These are phyloP conservation scores for Candida dajiaensis DNA, from an alignment of 805 yeast genomes.

Conservation along the genomic window DNA sequence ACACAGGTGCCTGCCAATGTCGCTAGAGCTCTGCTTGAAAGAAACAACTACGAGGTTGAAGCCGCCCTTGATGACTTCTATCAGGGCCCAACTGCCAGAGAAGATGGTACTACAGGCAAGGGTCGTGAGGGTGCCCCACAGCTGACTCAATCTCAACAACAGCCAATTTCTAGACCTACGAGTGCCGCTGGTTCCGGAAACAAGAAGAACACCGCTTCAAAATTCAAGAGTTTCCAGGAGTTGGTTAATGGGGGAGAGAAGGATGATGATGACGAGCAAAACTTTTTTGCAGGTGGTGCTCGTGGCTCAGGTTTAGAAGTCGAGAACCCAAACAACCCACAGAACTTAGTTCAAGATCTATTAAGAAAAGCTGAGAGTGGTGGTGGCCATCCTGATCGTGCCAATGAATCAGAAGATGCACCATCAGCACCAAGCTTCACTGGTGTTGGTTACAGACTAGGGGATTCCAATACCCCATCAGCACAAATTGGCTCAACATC, in stretches of 20 bases:
- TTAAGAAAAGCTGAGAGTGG: slow-evolving; percentile 64
- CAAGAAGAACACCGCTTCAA: slow-evolving; percentile 17
- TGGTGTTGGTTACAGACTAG: slow-evolving; percentile 38
- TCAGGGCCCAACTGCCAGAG: slow-evolving; percentile 17
- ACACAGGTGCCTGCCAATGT: slow-evolving; percentile 18
- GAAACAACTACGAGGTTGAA: slow-evolving; percentile 25
- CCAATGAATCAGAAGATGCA: slow-evolving; percentile 29
- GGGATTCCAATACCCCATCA: slow-evolving; percentile 28
- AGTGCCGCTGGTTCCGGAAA: neutral
- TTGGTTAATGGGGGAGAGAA: slow-evolving; percentile 33
- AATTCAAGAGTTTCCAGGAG: slow-evolving; percentile 35
- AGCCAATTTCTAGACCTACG: neutral
- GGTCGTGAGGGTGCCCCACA: slow-evolving; percentile 1
- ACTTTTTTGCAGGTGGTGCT: slow-evolving; percentile 59
- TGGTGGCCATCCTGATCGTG: slow-evolving; percentile 37
- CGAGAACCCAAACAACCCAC: slow-evolving; percentile 54
- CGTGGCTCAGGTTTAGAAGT: slow-evolving; percentile 77
- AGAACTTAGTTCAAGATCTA: slow-evolving; percentile 45
- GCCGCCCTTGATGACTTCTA: slow-evolving; percentile 30
- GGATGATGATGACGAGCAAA: slow-evolving; percentile 49
- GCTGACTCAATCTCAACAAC: neutral
- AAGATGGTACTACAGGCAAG: slow-evolving; percentile 1
- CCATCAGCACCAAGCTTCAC: slow-evolving; percentile 28
- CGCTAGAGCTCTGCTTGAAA: slow-evolving; percentile 16
- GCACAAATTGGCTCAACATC: slow-evolving; percentile 33